These are phyloP conservation scores for Colletotrichum endophyticum DNA, from an alignment of 2,329 filamentous ascomycete species.

Conservation along the genomic window DNA sequence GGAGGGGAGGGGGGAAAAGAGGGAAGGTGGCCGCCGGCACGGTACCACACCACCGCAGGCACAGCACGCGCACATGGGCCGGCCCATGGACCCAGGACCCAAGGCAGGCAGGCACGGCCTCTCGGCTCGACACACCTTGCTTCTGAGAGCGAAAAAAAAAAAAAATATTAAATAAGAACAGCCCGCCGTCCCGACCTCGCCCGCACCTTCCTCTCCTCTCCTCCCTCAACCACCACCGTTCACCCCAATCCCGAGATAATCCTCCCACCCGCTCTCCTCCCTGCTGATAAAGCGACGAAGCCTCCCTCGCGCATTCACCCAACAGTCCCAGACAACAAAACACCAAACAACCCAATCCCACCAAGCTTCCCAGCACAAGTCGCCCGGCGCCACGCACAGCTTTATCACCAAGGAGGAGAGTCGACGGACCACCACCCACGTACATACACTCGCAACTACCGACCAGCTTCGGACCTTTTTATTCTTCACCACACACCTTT, in stretches of 20 bases:
- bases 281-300: slow-evolving; percentile 16
- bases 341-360: background rate
- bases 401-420: slow-evolving; percentile 20
- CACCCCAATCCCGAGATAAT: background rate
- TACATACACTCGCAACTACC: background rate
- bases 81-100: background rate
- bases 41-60: background rate
- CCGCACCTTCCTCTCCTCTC: background rate
- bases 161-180: slow-evolving; percentile 14
- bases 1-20: background rate
- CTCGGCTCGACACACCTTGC: slow-evolving; percentile 3
- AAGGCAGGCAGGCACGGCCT: background rate
- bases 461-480: background rate
- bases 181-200: background rate
- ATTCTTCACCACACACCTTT: background rate
- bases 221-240: background rate
- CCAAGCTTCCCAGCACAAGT: background rate
- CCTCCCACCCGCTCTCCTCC: slow-evolving; percentile 12
- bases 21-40: background rate
- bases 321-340: background rate
- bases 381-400: slow-evolving; percentile 3
- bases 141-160: background rate
- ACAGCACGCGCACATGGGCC: background rate
- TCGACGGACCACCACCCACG: background rate
- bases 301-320: background rate